phyloP scores from a whole-genome alignment of 2,329 filamentous ascomycete species.

The Cladosporium sp. region DNA sequence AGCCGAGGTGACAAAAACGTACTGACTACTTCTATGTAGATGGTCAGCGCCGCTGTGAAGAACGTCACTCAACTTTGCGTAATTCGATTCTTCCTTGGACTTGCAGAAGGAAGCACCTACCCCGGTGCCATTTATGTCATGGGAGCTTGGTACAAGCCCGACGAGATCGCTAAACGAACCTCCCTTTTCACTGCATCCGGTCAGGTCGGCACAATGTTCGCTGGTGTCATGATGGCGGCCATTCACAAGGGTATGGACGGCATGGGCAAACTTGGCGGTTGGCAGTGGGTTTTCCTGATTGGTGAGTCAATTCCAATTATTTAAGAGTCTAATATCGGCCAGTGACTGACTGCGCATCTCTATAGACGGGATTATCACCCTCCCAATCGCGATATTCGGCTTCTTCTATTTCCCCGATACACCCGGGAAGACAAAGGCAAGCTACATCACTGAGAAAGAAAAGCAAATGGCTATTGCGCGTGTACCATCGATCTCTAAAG shows the following conservation, averaged over 20 bases:
- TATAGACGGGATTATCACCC: slow-evolving; percentile 52
- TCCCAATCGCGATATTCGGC: slow-evolving; percentile 57
- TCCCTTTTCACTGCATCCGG: slow-evolving; percentile 63
- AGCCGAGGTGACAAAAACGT: background rate
- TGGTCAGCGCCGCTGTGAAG: slow-evolving; percentile 22
- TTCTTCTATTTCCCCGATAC: slow-evolving; percentile 57
- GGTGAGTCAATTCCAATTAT: slow-evolving; percentile 25
- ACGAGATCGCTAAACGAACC: slow-evolving; percentile 62
- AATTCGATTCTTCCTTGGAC: slow-evolving; percentile 44
- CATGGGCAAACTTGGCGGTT: slow-evolving; percentile 52
- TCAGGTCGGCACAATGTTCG: slow-evolving; percentile 61
- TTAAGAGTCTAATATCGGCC: background rate
- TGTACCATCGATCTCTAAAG: background rate
- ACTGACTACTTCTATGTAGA: background rate
- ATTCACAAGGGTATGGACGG: slow-evolving; percentile 49
- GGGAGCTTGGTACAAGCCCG: slow-evolving; percentile 61
- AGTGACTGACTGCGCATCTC: background rate
- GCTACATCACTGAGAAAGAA: slow-evolving; percentile 45
- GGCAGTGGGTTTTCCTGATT: slow-evolving; percentile 62
- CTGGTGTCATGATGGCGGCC: slow-evolving; percentile 62
- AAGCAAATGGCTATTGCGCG: slow-evolving; percentile 5
- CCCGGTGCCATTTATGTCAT: slow-evolving; percentile 61
- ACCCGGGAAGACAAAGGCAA: slow-evolving; percentile 51
- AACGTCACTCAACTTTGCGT: slow-evolving; percentile 41
- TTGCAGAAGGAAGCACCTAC: slow-evolving; percentile 50